Percentiles rank a stretch among this genome's conserved stretches.
Conservation (phyloP, 768 basidiomycete genomes). For the Tricholoma flavovirens region DNA sequence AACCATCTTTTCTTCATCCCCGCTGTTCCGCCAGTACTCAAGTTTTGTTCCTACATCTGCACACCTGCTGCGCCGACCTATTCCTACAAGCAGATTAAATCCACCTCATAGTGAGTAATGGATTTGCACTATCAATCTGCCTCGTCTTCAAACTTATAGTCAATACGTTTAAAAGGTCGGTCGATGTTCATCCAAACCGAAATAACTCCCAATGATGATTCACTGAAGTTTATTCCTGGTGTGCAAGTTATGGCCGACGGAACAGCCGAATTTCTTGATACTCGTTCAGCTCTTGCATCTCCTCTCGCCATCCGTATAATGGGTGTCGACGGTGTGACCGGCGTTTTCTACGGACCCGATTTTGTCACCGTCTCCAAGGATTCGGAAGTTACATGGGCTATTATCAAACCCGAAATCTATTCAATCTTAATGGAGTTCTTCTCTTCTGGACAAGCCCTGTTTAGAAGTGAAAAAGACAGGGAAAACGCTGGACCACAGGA, state of each 20-base stretch:
- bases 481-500: slow-evolving; percentile 88
- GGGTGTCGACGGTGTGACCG: slow-evolving; percentile 87
- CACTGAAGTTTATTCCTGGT: slow-evolving; percentile 97
- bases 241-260: slow-evolving; percentile 81
- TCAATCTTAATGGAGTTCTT: slow-evolving; percentile 96
- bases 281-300: slow-evolving; percentile 78
- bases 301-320: slow-evolving; percentile 94
- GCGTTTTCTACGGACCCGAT: slow-evolving; percentile 94
- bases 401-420: slow-evolving; percentile 96
- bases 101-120: slow-evolving; percentile 31
- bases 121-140: background rate
- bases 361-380: slow-evolving; percentile 96
- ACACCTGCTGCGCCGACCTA: slow-evolving; percentile 13
- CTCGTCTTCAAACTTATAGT: background rate
- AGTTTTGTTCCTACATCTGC: slow-evolving; percentile 20
- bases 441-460: slow-evolving; percentile 83
- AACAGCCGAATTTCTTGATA: slow-evolving; percentile 92
- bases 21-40: slow-evolving; percentile 17
- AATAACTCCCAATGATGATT: slow-evolving; percentile 94
- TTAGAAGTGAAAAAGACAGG: slow-evolving; percentile 74
- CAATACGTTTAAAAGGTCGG: slow-evolving; percentile 41
- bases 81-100: slow-evolving; percentile 11
- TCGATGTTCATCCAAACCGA: slow-evolving; percentile 99
- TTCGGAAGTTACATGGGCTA: slow-evolving; percentile 76
- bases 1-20: slow-evolving; percentile 5